Evolutionary conservation across 352 stramenopile genomes (phyloP), one percentile per base, ranked within the genome.

Genomic region (Phytophthora foliorum): DNA sequence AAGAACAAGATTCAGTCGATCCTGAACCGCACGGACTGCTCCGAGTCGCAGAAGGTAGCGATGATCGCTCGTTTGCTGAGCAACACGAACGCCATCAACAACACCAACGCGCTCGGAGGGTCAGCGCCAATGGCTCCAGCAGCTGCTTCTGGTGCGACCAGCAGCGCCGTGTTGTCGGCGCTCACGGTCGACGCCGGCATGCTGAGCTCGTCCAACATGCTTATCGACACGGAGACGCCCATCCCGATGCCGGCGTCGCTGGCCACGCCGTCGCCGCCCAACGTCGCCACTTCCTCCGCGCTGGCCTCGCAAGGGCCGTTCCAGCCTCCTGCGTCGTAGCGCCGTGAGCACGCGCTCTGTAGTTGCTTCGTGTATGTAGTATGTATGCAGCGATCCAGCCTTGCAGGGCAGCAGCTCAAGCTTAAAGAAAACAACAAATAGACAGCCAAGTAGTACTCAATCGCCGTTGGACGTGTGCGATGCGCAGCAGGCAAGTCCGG

Each of bases 1-100:
- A 96, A 96, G 83, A 87, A 92, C 77, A 93, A 96, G 78, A 96
- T 96, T 61, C 89, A 96, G 73, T 82, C 82, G 17, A 95, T 96
- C 63, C 57, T 96, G 22, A 93, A 95, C 59, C 87, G 89, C 13
- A 84, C 67, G 19, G 88, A 96, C 57, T 94, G 86, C 73, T 93
- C 87, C n/a, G 89, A 96, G 69, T 84, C 85, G 8, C 89, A 96
- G 68, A 96, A 96, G 56, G 89, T 96, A 52, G 88, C 87, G 13
- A 94, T 96, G 87, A 96, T 96, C 27, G 89, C 89, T 19, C 74
- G 88, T 3, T 72, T 96, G 55, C 70, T 96, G 69, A 96, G 87
- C 74, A 92, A 91, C 57, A 94, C 86, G 49, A 95, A 94, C 65
- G 86, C 86, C 1, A 91, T 94, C 69, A 84, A 75, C 57, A 88